Evolutionary conservation across 441 rosid genomes (phyloP).

Genomic region (Euphorbia celastroides): DNA sequence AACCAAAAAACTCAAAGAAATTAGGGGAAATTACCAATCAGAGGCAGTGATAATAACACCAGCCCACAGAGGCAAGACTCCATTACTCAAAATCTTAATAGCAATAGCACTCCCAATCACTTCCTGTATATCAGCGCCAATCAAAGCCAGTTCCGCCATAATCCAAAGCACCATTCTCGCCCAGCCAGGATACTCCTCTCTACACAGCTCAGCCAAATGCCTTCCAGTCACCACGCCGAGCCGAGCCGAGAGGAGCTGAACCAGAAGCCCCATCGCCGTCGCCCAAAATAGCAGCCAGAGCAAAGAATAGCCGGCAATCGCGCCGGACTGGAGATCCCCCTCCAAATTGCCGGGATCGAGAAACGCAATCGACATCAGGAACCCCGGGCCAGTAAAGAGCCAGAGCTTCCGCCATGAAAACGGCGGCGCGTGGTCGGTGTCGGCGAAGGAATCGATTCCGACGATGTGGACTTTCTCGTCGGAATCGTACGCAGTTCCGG

Average conservation of each 20-base stretch:
- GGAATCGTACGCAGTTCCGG: constrained; percentile 52
- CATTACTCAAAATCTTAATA: constrained; percentile 63
- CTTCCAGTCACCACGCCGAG: constrained; percentile 83
- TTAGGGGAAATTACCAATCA: constrained; percentile 46
- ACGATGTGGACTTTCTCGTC: constrained; percentile 61
- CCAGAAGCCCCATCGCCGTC: constrained; percentile 78
- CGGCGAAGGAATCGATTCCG: constrained; percentile 33
- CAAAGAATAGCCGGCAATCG: constrained; percentile 84
- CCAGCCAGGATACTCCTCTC: constrained; percentile 94
- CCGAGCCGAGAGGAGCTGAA: constrained; percentile 79
- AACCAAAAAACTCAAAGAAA: not conserved
- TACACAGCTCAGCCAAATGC: constrained; percentile 91
- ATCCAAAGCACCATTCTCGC: constrained; percentile 69
- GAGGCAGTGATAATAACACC: constrained; percentile 76
- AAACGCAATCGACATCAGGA: constrained; percentile 87
- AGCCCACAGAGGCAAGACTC: constrained; percentile 72
- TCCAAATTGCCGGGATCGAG: constrained; percentile 91
- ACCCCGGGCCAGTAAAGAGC: constrained; percentile 91
- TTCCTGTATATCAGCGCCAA: constrained; percentile 92
- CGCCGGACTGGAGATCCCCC: constrained; percentile 92
- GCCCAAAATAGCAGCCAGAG: constrained; percentile 89
- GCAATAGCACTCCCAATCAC: constrained; percentile 97
- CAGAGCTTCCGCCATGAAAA: constrained; percentile 88
- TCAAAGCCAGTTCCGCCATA: constrained; percentile 86
- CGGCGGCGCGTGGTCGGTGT: constrained; percentile 42